Evolutionary conservation across 2,329 filamentous ascomycete genomes (phyloP).

Genomic region (Ophiostoma himal-ulmi): DNA sequence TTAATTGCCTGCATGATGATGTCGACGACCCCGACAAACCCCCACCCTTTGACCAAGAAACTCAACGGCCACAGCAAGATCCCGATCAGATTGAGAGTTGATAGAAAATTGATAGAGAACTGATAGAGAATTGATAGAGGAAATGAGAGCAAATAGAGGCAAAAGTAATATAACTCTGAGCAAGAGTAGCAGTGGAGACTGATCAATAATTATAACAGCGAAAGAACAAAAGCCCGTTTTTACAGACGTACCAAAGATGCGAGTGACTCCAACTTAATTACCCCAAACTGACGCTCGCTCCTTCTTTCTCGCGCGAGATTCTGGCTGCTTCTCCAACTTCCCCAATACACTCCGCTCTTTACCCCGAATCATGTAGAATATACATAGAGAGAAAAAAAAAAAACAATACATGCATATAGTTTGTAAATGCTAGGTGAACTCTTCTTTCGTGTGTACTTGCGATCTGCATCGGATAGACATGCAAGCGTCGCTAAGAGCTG

Average conservation of each 20-base stretch:
- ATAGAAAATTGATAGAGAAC: no score
- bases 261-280: neutral
- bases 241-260: neutral
- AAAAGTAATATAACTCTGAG: neutral
- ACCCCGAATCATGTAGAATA: neutral
- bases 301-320: neutral
- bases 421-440: neutral
- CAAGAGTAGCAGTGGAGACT: neutral
- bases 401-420: neutral
- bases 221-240: neutral
- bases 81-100: neutral
- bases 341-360: neutral
- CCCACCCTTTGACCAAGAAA: neutral
- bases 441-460: neutral
- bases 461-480: constrained; percentile 1
- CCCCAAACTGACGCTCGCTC: neutral
- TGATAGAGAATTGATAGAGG: neutral
- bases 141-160: neutral
- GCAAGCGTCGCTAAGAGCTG: neutral
- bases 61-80: neutral
- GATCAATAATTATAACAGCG: neutral
- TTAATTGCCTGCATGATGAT: neutral
- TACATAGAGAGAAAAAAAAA: neutral
- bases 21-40: neutral
- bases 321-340: constrained; percentile 1